Evolutionary conservation across 306 rosid genomes (phyloP).

Genomic region (Neltuma alba): DNA sequence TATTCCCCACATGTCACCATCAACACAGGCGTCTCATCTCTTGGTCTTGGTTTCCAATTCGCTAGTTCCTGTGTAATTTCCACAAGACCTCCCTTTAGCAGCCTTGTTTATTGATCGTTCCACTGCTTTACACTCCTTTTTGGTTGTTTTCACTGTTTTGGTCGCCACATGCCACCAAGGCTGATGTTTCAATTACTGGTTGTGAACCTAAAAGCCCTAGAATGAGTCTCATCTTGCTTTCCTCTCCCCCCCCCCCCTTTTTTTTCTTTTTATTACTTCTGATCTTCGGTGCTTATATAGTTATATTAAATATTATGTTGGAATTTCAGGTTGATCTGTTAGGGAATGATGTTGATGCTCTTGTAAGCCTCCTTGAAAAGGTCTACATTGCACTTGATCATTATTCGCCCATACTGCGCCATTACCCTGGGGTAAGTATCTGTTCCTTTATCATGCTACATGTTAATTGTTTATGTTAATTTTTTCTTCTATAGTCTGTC

Average conservation of each 20-base stretch:
- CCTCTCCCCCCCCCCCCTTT: not conserved
- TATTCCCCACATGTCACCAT: not conserved
- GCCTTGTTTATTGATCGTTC: not conserved
- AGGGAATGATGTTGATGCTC: slow-evolving; percentile 81
- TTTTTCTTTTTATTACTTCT: not conserved
- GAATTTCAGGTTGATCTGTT: slow-evolving; percentile 89
- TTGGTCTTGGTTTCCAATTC: not conserved
- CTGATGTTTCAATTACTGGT: not conserved
- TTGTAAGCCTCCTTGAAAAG: slow-evolving; percentile 60
- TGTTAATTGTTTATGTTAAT: not conserved
- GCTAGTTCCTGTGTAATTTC: not conserved
- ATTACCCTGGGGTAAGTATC: slow-evolving; percentile 90
- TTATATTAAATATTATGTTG: slow-evolving; percentile 26
- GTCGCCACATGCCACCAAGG: not conserved
- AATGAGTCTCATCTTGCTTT: not conserved
- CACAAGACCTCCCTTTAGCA: not conserved
- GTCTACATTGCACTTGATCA: slow-evolving; percentile 87
- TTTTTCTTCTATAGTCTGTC: not conserved
- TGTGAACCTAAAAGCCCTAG: not conserved
- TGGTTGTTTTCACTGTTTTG: not conserved
- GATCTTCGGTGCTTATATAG: slow-evolving; percentile 16
- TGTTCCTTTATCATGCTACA: not conserved
- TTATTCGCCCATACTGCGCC: slow-evolving; percentile 90
- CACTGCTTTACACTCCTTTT: not conserved
- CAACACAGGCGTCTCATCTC: not conserved